These are phyloP conservation scores for Globisporangium orthogonon DNA, from an alignment of 352 stramenopile species.

Conservation along the genomic window DNA sequence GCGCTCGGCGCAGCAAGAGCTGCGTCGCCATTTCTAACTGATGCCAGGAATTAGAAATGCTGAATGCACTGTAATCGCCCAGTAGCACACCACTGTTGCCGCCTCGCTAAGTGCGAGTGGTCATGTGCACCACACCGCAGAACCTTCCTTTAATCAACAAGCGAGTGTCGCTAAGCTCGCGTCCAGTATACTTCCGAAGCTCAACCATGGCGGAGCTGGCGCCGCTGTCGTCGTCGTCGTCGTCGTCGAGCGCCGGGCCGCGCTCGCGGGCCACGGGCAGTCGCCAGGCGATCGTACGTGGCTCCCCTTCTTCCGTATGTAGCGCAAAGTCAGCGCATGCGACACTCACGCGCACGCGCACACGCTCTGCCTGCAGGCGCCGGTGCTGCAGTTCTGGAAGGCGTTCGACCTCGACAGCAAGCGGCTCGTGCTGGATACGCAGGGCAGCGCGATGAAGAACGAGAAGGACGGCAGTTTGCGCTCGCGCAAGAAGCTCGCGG, in stretches of 20 bases:
- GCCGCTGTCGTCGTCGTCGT: not conserved
- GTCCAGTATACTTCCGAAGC: not conserved
- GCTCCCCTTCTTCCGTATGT: not conserved
- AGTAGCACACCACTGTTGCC: too few species aligned
- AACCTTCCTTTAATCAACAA: not conserved
- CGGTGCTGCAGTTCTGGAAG: conserved; percentile 83
- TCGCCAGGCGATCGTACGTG: conserved; percentile 28
- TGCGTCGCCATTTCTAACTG: not conserved
- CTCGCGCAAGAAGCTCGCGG: conserved; percentile 80
- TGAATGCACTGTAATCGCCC: too few species aligned
- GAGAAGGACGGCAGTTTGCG: conserved; percentile 76
- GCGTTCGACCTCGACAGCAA: conserved; percentile 86
- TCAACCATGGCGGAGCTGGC: not conserved
- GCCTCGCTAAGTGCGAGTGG: not conserved
- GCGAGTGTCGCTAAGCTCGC: not conserved
- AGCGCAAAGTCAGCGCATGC: not conserved
- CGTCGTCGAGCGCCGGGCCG: not conserved
- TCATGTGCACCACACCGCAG: not conserved
- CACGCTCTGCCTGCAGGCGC: conserved; percentile 14
- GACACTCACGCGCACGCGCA: not conserved
- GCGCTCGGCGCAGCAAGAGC: not conserved
- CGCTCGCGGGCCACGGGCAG: conserved; percentile 12
- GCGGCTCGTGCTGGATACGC: conserved; percentile 65
- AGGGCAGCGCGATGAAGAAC: conserved; percentile 75
- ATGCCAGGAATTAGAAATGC: not conserved